Evolutionary conservation across 2,329 filamentous ascomycete species (phyloP).

Genomic region (Microsporum canis): DNA sequence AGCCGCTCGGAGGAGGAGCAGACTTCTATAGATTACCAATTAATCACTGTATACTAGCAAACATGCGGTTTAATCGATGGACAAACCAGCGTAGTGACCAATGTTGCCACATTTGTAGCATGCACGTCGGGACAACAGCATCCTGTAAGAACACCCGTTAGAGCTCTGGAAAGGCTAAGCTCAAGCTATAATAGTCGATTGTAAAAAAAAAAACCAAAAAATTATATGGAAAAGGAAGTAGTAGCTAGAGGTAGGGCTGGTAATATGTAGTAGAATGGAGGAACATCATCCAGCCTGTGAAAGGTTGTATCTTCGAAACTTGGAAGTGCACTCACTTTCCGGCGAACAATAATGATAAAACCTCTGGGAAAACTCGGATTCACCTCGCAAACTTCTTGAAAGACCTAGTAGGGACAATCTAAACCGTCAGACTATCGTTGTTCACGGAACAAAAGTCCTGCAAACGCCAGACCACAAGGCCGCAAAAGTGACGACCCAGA

Average conservation of each 20-base stretch:
- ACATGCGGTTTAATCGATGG: background rate
- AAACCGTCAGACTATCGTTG: background rate
- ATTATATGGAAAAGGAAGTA: background rate
- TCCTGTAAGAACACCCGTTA: constrained; percentile 25
- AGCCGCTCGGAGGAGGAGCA: constrained; percentile 96
- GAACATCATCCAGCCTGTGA: background rate
- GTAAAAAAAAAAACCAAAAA: background rate
- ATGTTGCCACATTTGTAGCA: constrained; percentile 73
- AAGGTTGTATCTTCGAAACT: background rate
- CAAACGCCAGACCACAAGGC: background rate
- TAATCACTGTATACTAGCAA: background rate
- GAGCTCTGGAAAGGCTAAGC: background rate
- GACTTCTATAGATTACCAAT: constrained; percentile 50
- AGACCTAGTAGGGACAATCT: background rate
- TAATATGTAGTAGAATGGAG: background rate
- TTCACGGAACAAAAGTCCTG: background rate
- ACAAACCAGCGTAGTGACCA: constrained; percentile 51
- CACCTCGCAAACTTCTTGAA: background rate
- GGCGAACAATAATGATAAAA: background rate
- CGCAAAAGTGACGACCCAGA: background rate
- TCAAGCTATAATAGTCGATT: background rate
- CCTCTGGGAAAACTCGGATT: background rate
- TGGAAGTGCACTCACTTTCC: constrained; percentile 1
- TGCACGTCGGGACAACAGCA: constrained; percentile 74
- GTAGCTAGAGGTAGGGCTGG: background rate